These are phyloP conservation scores for Ceratobasidium theobromae DNA, from an alignment of 1,284 basidiomycete species.

Conservation along the genomic window DNA sequence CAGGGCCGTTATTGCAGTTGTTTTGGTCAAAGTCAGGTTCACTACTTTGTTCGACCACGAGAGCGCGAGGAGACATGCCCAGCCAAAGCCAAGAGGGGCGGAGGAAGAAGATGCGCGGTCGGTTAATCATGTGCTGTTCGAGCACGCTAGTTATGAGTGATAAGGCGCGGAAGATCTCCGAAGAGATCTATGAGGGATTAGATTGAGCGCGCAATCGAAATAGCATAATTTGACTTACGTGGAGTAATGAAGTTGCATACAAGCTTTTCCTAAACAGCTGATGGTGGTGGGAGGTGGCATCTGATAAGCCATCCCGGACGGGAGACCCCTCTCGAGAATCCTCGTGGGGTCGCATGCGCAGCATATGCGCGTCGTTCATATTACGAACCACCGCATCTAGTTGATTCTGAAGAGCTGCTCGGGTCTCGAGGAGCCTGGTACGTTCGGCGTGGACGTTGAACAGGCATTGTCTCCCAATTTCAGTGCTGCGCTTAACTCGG, in stretches of 20 bases:
- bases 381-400: slow-evolving; percentile 13
- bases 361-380: slow-evolving; percentile 27
- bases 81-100: slow-evolving; percentile 52
- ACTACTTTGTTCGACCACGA: slow-evolving; percentile 19
- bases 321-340: not conserved
- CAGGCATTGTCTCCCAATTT: not conserved
- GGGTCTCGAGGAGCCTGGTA: not conserved
- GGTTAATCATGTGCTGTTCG: slow-evolving; percentile 40
- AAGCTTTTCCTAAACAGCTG: slow-evolving; percentile 30
- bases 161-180: slow-evolving; percentile 23
- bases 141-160: slow-evolving; percentile 43
- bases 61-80: slow-evolving; percentile 47
- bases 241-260: slow-evolving; percentile 26
- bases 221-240: not conserved
- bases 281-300: slow-evolving; percentile 7
- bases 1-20: not conserved
- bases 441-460: slow-evolving; percentile 1
- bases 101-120: slow-evolving; percentile 50
- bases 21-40: slow-evolving; percentile 5
- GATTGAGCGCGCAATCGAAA: not conserved
- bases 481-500: not conserved
- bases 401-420: not conserved
- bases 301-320: not conserved
- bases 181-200: slow-evolving; percentile 4
- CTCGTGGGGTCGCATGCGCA: not conserved